Evolutionary conservation across 176 grass and related monocot genomes (phyloP).

Genomic region (Elymus sibiricus): DNA sequence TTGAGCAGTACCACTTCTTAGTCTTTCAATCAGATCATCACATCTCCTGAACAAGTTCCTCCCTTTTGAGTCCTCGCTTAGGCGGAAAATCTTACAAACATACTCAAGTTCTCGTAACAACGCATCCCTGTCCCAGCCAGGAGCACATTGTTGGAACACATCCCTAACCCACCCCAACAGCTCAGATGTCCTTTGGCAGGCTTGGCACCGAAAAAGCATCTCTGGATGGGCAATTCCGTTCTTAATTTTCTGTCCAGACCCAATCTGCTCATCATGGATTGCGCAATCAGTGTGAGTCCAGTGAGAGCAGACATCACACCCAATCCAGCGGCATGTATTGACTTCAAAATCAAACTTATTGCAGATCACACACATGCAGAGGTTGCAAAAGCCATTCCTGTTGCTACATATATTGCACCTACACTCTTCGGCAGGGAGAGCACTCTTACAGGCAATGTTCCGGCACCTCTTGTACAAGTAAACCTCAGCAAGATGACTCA

Average conservation of each 20-base stretch:
- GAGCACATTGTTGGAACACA: slow-evolving; percentile 83
- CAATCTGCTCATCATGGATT: slow-evolving; percentile 51
- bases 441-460: slow-evolving; percentile 76
- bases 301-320: slow-evolving; percentile 80
- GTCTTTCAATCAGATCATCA: slow-evolving; percentile 54
- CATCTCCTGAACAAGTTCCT: slow-evolving; percentile 65
- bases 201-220: slow-evolving; percentile 79
- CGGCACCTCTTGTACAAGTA: slow-evolving; percentile 80
- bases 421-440: slow-evolving; percentile 64
- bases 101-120: slow-evolving; percentile 71
- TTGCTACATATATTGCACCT: slow-evolving; percentile 52
- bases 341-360: slow-evolving; percentile 86
- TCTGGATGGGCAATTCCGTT: slow-evolving; percentile 33
- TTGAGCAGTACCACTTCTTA: slow-evolving; percentile 51
- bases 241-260: slow-evolving; percentile 44
- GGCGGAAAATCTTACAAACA: slow-evolving; percentile 75
- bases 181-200: slow-evolving; percentile 79
- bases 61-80: slow-evolving; percentile 68
- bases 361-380: slow-evolving; percentile 94
- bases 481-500: slow-evolving; percentile 51
- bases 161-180: slow-evolving; percentile 78
- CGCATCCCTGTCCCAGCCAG: slow-evolving; percentile 59
- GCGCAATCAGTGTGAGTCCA: slow-evolving; percentile 94
- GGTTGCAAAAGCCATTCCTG: slow-evolving; percentile 79
- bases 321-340: slow-evolving; percentile 92